Base-by-base conservation (phyloP, 257 asterid genomes). In the Leonotis leonurus region DNA sequence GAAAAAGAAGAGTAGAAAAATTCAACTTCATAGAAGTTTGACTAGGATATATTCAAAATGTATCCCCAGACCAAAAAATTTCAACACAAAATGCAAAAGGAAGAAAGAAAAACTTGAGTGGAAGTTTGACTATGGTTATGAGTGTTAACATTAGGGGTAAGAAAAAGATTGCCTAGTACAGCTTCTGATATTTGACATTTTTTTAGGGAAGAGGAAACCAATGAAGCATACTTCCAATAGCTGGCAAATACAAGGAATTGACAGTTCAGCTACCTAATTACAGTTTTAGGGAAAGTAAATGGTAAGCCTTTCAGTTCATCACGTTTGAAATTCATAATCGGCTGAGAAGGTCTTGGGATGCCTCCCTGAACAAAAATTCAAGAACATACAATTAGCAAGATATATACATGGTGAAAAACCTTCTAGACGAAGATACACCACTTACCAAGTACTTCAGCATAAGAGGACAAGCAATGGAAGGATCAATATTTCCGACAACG, bases 291-390 rank as follows among this genome's bases (percentile, higher is more conserved):
- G 54, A 90, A 88, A 41, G 84, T 81, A 74, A 90, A 90, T 5
- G 98, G 98, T 71, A 90, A 78, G 69, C 98, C 96, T 57, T 78
- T 79, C 71, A 90, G 95, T 59, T 85, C 89, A 71, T 90, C 98
- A 7, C 96, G 96, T 56, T 77, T 79, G 81, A 85, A 82, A 79
- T 75, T 78, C 77, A 90, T 26, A 48, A 88, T 62, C 51, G 94
- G 84, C 71, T 79, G 75, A 60, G 79, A 67, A 46, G 94, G 96
- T 64, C 82, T 79, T 66, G 98, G 95, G 63, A 90, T 88, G 70
- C 98, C 98, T 67, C 98, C 96, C 98, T 90, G 86, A 73, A 70
- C 52, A 54, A 60, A 71, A 62, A 26, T 63, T 43, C 17, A 63
- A 53, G 27, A 61, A 44, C 55, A 24, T 49, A 58, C 70, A 52